Evolutionary conservation across 495 filamentous ascomycete genomes (phyloP).

Genomic region (Penicillium steckii): DNA sequence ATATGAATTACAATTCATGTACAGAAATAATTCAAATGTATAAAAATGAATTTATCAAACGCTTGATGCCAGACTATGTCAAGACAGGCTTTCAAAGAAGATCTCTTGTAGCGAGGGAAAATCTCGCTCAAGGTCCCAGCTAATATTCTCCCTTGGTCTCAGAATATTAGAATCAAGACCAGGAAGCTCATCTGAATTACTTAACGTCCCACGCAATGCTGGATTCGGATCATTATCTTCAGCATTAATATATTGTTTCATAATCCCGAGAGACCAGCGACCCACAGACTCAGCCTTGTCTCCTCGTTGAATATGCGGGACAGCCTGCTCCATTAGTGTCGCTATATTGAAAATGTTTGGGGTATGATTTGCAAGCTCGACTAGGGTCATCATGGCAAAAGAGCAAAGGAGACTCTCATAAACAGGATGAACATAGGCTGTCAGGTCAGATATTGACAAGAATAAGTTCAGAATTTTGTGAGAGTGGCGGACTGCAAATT

Average conservation of each 20-base stretch:
- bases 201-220: neutral
- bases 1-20: too few species aligned
- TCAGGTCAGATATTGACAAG: slow-evolving; percentile 15
- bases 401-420: slow-evolving; percentile 19
- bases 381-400: slow-evolving; percentile 18
- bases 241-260: slow-evolving; percentile 14
- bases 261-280: slow-evolving; percentile 17
- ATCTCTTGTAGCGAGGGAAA: slow-evolving; percentile 22
- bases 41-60: too few species aligned
- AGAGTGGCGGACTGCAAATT: slow-evolving; percentile 8
- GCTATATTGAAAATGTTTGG: slow-evolving; percentile 2
- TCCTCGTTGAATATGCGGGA: slow-evolving; percentile 19
- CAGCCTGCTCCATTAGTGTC: slow-evolving; percentile 10
- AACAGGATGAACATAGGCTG: slow-evolving; percentile 15
- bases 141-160: slow-evolving; percentile 6
- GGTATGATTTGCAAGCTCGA: slow-evolving; percentile 11
- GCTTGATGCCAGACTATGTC: too few species aligned
- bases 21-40: too few species aligned
- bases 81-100: slow-evolving; percentile 12
- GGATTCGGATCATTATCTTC: neutral
- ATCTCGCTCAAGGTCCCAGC: slow-evolving; percentile 13
- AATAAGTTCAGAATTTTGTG: slow-evolving; percentile 6
- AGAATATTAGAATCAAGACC: neutral
- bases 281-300: slow-evolving; percentile 21
- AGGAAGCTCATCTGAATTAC: neutral